Conservation (phyloP, 345 rosid genomes). For the Geranium rotundifolium region DNA sequence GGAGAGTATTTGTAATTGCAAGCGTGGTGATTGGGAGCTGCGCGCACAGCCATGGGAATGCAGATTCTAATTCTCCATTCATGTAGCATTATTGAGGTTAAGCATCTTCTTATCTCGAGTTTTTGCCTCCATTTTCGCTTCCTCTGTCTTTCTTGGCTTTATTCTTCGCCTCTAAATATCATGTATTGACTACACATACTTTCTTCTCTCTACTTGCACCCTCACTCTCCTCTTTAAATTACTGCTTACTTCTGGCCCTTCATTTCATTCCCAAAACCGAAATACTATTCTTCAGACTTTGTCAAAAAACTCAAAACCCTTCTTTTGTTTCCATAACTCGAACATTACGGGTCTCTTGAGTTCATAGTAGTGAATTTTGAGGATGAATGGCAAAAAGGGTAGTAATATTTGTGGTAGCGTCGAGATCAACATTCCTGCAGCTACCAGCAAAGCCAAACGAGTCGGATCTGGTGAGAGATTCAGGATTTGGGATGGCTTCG, state of each 20-base stretch:
- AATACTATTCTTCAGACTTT: background rate
- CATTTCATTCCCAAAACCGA: background rate
- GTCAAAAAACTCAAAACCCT: background rate
- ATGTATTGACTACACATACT: constrained; percentile 28
- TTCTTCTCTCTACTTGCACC: constrained; percentile 27
- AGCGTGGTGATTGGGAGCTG: constrained; percentile 12
- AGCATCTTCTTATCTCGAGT: constrained; percentile 42
- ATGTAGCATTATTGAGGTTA: constrained; percentile 41
- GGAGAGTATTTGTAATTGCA: background rate
- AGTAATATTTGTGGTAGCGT: constrained; percentile 6
- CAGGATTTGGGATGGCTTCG: background rate
- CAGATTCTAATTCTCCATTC: constrained; percentile 40
- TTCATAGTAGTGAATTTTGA: constrained; percentile 19
- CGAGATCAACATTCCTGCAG: constrained; percentile 27
- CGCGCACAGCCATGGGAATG: constrained; percentile 10
- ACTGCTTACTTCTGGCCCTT: background rate
- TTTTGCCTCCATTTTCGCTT: constrained; percentile 29
- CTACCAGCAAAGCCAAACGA: constrained; percentile 16
- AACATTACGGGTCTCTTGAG: constrained; percentile 1
- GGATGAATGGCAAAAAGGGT: constrained; percentile 56
- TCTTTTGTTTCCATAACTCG: constrained; percentile 5
- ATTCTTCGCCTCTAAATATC: constrained; percentile 18
- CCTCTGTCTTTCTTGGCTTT: constrained; percentile 27
- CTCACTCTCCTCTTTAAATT: constrained; percentile 21
- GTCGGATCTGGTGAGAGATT: constrained; percentile 8